Evolutionary conservation across 2,329 filamentous ascomycete species (phyloP), one percentile per base, ranked within the genome.

Genomic region (Aspergillus luchuensis): DNA sequence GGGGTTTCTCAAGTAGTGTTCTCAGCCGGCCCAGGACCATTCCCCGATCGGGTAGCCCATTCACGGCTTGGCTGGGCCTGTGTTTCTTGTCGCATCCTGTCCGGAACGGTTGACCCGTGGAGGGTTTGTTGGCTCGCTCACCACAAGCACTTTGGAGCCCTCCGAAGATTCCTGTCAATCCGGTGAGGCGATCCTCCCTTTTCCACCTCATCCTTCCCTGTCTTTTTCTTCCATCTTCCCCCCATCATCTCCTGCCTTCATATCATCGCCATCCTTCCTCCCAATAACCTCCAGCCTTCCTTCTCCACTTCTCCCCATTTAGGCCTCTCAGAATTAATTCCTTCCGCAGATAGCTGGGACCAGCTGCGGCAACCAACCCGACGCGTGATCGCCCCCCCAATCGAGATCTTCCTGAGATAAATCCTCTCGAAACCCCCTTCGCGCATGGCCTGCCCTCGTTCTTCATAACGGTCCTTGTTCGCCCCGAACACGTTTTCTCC

Each of bases 341-440:
- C 50, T 52, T 41, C 50, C 60, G 39, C 58, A 64, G 62, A 57
- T 53, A 64, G 59, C 58, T 59, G 45, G 39, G 33, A 36, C 33
- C 33, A 50, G 51, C 52, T 55, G 59, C 48, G 52, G 58, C 63
- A 53, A 60, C 53, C 57, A 51, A 51, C 54, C 58, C 45, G 56
- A 66, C 64, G 64, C 64, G 64, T 66, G 62, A 61, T 63, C 60
- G 58, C 62, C 60, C 58, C 58, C 56, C 57, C 41, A n/a, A 45
- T 61, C 45, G 21, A 54, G 41, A 53, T 36, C 56, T 48, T 43
- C 47, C 39, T 64, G 58, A 55, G 56, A 56, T 25, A 60, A 38
- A 58, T 28, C 36, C 45, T 54, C 60, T 60, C n/a, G 8, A 36
- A 13, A 23, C 45, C 56, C 47, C 52, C 51, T 56, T 56, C 39